These are phyloP conservation scores for Ramichloridium luteum DNA, from an alignment of 2,329 filamentous ascomycete genomes.

Conservation along the genomic window DNA sequence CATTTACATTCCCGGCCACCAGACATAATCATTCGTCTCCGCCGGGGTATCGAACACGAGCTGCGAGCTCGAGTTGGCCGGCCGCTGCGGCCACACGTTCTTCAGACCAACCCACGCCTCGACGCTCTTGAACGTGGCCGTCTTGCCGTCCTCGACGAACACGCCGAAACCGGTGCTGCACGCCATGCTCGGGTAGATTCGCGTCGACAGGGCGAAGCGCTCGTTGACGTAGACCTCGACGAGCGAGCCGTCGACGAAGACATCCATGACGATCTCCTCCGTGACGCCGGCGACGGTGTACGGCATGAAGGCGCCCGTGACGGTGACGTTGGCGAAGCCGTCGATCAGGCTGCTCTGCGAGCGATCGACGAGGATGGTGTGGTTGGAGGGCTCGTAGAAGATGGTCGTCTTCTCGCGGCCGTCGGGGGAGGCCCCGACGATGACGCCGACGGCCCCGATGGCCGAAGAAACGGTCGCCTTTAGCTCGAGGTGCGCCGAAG, in stretches of 20 bases:
- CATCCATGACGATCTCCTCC: constrained; percentile 32
- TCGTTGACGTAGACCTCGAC: constrained; percentile 37
- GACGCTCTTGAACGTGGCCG: constrained; percentile 24
- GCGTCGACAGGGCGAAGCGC: constrained; percentile 29
- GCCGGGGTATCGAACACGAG: constrained; percentile 32
- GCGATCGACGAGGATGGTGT: constrained; percentile 36
- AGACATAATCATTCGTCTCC: constrained; percentile 34
- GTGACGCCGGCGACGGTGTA: constrained; percentile 26
- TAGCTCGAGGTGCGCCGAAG: constrained; percentile 30
- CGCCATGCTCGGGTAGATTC: constrained; percentile 34
- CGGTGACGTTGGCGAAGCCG: constrained; percentile 32
- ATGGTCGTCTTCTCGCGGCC: constrained; percentile 34
- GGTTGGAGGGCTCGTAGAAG: constrained; percentile 33
- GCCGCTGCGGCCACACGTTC: constrained; percentile 32
- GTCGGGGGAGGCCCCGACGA: constrained; percentile 31
- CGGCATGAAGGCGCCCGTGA: constrained; percentile 35
- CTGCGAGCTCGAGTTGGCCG: constrained; percentile 29
- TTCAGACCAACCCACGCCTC: constrained; percentile 29
- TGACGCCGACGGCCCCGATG: constrained; percentile 31
- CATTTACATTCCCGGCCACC: constrained; percentile 33
- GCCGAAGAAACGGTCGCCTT: constrained; percentile 23
- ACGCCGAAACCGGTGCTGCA: constrained; percentile 34
- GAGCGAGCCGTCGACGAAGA: constrained; percentile 37
- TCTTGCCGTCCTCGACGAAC: constrained; percentile 26
- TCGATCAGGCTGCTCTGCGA: constrained; percentile 30